A percentile compares a stretch with the other conserved stretches of the same genome.
Evolutionary conservation across 805 yeast species (phyloP).

Genomic region (Candida krabiensis): DNA sequence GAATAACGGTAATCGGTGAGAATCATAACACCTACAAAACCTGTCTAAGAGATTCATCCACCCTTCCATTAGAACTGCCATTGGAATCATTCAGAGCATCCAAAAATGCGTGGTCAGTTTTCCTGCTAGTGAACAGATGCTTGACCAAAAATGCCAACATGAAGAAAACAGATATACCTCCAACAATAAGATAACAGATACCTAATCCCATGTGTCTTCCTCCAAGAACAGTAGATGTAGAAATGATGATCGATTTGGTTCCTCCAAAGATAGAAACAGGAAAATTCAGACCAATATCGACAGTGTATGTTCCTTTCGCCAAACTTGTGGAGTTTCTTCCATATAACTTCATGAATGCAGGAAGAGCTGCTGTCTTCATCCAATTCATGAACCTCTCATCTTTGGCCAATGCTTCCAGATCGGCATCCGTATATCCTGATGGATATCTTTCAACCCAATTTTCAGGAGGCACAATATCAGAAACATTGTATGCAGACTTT

Average conservation of each 20-base stretch:
- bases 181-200: slow-evolving; percentile 80
- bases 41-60: slow-evolving; percentile 15
- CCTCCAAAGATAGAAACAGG: slow-evolving; percentile 87
- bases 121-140: slow-evolving; percentile 56
- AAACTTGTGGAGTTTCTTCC: slow-evolving; percentile 66
- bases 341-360: slow-evolving; percentile 83
- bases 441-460: slow-evolving; percentile 83
- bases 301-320: slow-evolving; percentile 64
- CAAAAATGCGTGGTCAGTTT: slow-evolving; percentile 30
- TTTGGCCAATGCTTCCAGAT: slow-evolving; percentile 69
- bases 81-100: slow-evolving; percentile 22
- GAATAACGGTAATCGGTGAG: too few species aligned
- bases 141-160: slow-evolving; percentile 77
- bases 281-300: slow-evolving; percentile 72
- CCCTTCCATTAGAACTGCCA: slow-evolving; percentile 1
- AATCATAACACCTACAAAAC: slow-evolving; percentile 18
- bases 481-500: slow-evolving; percentile 64
- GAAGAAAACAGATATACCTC: slow-evolving; percentile 69
- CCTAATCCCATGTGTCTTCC: slow-evolving; percentile 87
- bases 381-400: slow-evolving; percentile 93
- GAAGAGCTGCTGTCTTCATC: slow-evolving; percentile 97
- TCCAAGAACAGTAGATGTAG: slow-evolving; percentile 83
- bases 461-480: slow-evolving; percentile 89
- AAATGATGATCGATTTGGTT: slow-evolving; percentile 75
- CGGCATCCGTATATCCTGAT: slow-evolving; percentile 81